Conservation (phyloP, 768 basidiomycete genomes). For the Cubamyces sp. region DNA sequence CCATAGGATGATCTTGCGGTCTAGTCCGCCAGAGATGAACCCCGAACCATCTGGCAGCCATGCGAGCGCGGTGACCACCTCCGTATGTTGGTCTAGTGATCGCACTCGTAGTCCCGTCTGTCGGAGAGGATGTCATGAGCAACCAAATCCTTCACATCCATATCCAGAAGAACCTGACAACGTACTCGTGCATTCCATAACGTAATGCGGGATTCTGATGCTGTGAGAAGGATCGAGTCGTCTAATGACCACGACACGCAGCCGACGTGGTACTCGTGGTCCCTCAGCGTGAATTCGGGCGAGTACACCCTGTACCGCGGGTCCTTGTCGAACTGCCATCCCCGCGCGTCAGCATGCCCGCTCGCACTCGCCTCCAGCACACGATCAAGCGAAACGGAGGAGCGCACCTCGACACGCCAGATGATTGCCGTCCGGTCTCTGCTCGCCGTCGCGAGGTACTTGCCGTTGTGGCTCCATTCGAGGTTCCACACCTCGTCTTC, state of each 20-base stretch:
- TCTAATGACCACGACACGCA: constrained; percentile 94
- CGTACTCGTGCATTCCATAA: constrained; percentile 89
- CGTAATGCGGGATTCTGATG: constrained; percentile 79
- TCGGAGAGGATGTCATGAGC: constrained; percentile 10
- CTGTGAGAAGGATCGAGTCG: constrained; percentile 80
- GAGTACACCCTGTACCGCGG: constrained; percentile 61
- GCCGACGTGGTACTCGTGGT: constrained; percentile 80
- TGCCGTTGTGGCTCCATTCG: constrained; percentile 92
- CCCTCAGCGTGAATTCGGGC: constrained; percentile 62
- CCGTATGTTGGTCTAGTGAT: constrained; percentile 70
- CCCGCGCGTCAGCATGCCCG: constrained; percentile 14
- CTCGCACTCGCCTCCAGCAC: constrained; percentile 11
- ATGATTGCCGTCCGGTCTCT: constrained; percentile 88
- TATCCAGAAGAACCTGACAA: constrained; percentile 18
- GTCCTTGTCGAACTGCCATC: constrained; percentile 47
- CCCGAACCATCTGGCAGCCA: constrained; percentile 91
- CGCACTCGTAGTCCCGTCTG: constrained; percentile 78
- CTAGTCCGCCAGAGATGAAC: constrained; percentile 88
- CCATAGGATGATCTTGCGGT: constrained; percentile 84
- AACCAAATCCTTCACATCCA: not conserved
- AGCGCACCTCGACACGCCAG: constrained; percentile 76
- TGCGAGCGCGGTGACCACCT: constrained; percentile 82
- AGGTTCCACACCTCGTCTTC: constrained; percentile 95
- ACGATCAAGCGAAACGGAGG: constrained; percentile 12
- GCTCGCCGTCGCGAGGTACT: constrained; percentile 83